Base-by-base conservation (phyloP, 2,329 filamentous ascomycete genomes). In the Microascus cirrosus region DNA sequence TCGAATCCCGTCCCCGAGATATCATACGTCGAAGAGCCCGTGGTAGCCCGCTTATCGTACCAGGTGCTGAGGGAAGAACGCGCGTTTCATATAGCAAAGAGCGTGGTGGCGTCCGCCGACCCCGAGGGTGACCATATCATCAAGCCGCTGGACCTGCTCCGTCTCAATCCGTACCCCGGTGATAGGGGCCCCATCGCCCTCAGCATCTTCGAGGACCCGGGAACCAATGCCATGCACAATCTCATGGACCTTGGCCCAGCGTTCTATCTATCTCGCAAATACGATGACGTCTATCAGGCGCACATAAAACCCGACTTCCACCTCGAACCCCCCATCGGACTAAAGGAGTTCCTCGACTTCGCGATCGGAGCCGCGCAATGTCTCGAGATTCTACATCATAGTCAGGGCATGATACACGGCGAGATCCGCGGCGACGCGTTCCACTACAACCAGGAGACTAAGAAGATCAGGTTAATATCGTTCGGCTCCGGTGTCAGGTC, bases 361-460 rank as follows among this genome's bases (percentile, higher is more conserved):
- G 93, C 92, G 34, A 89, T 96, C 59, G 92, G 92, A 25, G 89
- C 92, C 1, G 83, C 88, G 6, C 84, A 95, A 69, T 95, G 90
- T 67, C 73, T 95, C 54, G 92, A 96, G 70, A 84, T 95, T 53
- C 74, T 97, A n/a, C 93, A 97, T 65, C 91, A 96, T 70, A 86
- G 88, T 10, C 83, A 93, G 59, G 86, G 89, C 60, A 84, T 91
- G 59, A 86, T 96, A 1, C 93, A 96, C 65, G 93, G 93, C 52
- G 93, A 97, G 71, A 86, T 97, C 55, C 82, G 93, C 32, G 89
- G 86, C 5, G 93, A 97, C 70, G 88, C 91, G 0, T 96, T 96
- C 66, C 90, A 96, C 68, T 95, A 89, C 74, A 88, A 89, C 64
- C 68, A 75, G 15, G 82, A 90, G 53, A 82, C 82, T 1, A 83